Base-by-base conservation (phyloP, 345 rosid species). In the Dimocarpus longan region DNA sequence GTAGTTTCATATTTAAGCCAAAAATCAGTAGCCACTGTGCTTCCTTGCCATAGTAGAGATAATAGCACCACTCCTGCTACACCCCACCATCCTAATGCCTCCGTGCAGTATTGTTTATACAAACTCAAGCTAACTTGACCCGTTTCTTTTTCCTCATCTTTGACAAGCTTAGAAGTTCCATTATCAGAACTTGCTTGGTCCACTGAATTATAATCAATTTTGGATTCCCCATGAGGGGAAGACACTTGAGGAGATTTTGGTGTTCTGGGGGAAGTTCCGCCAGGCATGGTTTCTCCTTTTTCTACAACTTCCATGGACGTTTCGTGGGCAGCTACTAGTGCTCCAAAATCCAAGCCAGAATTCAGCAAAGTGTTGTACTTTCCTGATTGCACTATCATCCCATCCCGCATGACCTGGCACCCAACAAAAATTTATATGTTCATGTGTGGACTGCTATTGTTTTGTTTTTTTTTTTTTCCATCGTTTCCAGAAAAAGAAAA, bases 11-110 rank as follows among this genome's bases (percentile, higher is more conserved):
- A 93, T 12, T 98, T 92, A 44, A 93, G 86, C 98, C 99, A 95
- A 80, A 93, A 93, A 80, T 95, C 99, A 52, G 91, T 85, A 19
- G 96, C 93, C 98, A 95, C 93, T 26, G 21, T 69, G 98, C 84
- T 10, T 50, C 79, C 90, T 82, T 92, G 99, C 93, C 96, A 95
- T 9, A 85, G 0, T 7, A 95, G 11, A 62, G 99, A 95, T 48
- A 95, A 72, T 7, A 90, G 71, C 78, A 92, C 40, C 18, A 91
- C 91, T 21, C 69, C 77, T 22, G 79, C 86, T 46, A 85, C 83
- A 13, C 99, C 99, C 93, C 93, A 90, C 99, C 98, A 95, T 44
- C 99, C 98, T 76, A 81, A 95, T 44, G 98, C 97, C 81, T 89
- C 96, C 0, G 97, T 92, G 86, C 85, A 87, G 86, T 93, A 95